A percentile compares a stretch with the other conserved stretches of the same genome.
phyloP scores from a whole-genome alignment of 2,329 filamentous ascomycete species.

The Cladosporium sp. region DNA sequence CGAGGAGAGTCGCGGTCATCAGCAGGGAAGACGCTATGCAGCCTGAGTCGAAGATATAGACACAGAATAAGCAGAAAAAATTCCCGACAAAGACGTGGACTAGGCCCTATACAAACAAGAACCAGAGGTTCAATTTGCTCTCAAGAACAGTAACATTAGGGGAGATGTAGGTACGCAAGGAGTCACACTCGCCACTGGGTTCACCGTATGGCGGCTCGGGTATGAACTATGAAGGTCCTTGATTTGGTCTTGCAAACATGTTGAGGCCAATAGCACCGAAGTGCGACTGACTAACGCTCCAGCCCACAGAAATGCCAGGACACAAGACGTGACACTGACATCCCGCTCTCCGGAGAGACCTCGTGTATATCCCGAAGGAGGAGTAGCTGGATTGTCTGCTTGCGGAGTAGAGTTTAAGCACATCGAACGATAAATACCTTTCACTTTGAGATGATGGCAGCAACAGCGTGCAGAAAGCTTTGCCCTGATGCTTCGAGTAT shows the following conservation, averaged over 20 bases:
- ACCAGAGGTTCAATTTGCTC: background rate
- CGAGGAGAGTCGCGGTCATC: conserved; percentile 49
- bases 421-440: too few species aligned
- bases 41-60: conserved; percentile 15
- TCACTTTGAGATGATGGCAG: too few species aligned
- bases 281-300: conserved; percentile 16
- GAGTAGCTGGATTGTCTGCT: conserved; percentile 25
- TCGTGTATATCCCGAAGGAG: conserved; percentile 20
- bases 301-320: conserved; percentile 24
- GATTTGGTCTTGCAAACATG: conserved; percentile 21
- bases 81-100: background rate
- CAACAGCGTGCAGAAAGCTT: too few species aligned
- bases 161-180: conserved; percentile 25
- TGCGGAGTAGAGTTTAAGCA: conserved; percentile 12
- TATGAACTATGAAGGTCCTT: conserved; percentile 31
- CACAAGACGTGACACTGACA: conserved; percentile 25
- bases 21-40: conserved; percentile 33
- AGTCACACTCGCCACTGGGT: conserved; percentile 25
- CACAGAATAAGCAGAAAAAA: background rate
- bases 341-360: conserved; percentile 27
- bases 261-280: conserved; percentile 7
- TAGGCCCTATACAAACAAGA: background rate
- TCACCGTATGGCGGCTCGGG: conserved; percentile 16
- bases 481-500: too few species aligned
- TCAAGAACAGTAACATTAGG: background rate